These are phyloP conservation scores for Podospora pseudopauciseta DNA, from an alignment of 495 filamentous ascomycete species.

Conservation along the genomic window DNA sequence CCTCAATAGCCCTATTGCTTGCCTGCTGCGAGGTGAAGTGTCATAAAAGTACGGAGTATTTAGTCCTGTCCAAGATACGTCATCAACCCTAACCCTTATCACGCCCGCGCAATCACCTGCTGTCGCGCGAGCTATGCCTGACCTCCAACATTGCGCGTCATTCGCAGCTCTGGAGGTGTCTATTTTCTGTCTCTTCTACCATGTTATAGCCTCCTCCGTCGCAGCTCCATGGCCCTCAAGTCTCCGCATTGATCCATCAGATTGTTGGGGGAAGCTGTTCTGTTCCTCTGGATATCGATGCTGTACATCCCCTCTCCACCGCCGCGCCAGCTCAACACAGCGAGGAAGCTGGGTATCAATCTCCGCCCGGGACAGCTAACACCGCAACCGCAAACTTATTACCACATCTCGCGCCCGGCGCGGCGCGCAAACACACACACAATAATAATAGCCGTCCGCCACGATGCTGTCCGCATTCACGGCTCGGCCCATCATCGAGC, in stretches of 20 bases:
- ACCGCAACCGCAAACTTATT: neutral
- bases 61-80: too few species aligned
- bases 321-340: neutral
- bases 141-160: slow-evolving; percentile 13
- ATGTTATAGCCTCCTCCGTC: neutral
- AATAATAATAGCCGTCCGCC: neutral
- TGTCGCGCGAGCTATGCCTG: neutral
- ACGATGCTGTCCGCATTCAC: slow-evolving; percentile 97
- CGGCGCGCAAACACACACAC: neutral
- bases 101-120: neutral
- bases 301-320: neutral
- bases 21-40: neutral
- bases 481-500: slow-evolving; percentile 92
- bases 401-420: neutral
- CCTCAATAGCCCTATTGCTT: neutral
- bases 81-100: neutral
- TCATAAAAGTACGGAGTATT: neutral
- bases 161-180: neutral
- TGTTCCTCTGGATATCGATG: neutral
- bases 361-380: neutral
- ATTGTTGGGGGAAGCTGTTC: neutral
- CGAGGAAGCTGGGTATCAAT: neutral
- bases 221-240: neutral
- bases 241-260: neutral
- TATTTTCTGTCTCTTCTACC: neutral